phyloP scores from a whole-genome alignment of 805 yeast species.

The Candida nitratophila region DNA sequence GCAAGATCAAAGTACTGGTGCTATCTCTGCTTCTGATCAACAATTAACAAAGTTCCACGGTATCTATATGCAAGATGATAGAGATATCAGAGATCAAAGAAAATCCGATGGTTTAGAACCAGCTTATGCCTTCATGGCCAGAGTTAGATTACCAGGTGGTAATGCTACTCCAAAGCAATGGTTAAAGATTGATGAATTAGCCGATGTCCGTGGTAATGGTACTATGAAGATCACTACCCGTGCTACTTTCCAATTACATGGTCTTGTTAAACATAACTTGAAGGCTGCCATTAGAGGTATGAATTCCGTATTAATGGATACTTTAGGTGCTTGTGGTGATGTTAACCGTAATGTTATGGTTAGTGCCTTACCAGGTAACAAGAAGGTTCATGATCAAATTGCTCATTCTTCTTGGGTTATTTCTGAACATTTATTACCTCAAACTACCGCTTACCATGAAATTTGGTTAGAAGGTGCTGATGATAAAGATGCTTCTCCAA shows the following conservation, averaged over 20 bases:
- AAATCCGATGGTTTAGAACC: constrained; percentile 92
- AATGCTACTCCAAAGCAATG: constrained; percentile 83
- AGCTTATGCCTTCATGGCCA: constrained; percentile 93
- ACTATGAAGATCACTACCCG: constrained; percentile 93
- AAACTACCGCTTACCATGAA: constrained; percentile 93
- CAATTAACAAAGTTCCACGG: constrained; percentile 97
- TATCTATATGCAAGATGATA: constrained; percentile 96
- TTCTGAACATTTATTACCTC: constrained; percentile 80
- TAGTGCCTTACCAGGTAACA: constrained; percentile 82
- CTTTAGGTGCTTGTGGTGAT: constrained; percentile 97
- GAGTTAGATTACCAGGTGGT: constrained; percentile 94
- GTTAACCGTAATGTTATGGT: constrained; percentile 94
- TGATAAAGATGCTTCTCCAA: constrained; percentile 53
- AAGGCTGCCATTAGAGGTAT: constrained; percentile 90
- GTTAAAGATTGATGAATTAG: constrained; percentile 75
- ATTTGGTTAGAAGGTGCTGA: constrained; percentile 91
- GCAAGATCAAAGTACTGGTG: constrained; percentile 77
- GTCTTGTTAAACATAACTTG: constrained; percentile 82
- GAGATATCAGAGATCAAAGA: constrained; percentile 90
- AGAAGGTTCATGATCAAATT: constrained; percentile 73
- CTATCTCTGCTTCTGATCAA: constrained; percentile 84
- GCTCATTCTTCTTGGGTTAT: constrained; percentile 54
- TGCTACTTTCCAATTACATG: constrained; percentile 95
- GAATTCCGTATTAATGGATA: constrained; percentile 85
- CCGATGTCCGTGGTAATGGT: constrained; percentile 82